These are phyloP conservation scores for Adansonia madagascariensis DNA, from an alignment of 441 rosid species.

Conservation along the genomic window DNA sequence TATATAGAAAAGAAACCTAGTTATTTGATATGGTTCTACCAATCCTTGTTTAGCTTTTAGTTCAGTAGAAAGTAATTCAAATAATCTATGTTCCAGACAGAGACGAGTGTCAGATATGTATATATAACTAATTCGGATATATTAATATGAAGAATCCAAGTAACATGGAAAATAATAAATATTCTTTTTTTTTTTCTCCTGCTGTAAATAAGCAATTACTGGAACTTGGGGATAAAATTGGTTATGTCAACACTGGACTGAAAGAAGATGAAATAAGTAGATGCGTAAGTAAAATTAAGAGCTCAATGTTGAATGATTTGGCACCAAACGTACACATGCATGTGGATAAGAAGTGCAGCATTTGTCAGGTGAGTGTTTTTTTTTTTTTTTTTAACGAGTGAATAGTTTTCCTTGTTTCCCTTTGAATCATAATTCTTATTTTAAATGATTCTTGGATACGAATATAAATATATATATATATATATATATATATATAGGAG, in stretches of 20 bases:
- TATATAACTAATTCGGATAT: no score
- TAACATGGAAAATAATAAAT: not conserved
- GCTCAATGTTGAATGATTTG: constrained; percentile 37
- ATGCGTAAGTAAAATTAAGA: constrained; percentile 65
- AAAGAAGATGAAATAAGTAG: constrained; percentile 70
- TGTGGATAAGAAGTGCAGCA: constrained; percentile 73
- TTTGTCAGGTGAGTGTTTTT: constrained; percentile 71
- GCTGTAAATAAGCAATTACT: constrained; percentile 66
- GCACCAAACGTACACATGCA: constrained; percentile 36
- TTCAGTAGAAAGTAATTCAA: not conserved
- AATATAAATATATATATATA: not conserved
- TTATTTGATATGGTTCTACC: constrained; percentile 5
- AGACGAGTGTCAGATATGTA: no score
- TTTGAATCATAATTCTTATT: not conserved
- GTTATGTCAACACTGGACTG: constrained; percentile 80
- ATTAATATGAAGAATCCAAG: not conserved
- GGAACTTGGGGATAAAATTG: constrained; percentile 90
- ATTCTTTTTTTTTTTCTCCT: not conserved
- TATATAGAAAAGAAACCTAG: no score
- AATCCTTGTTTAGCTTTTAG: not conserved
- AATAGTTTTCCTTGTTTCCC: not conserved
- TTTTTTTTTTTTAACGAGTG: not conserved
- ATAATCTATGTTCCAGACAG: not conserved
- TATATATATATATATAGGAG: constrained; percentile 53
- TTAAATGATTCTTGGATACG: constrained; percentile 9